Evolutionary conservation across 225 moss, liverwort and hornwort genomes (phyloP), one percentile per base, ranked within the genome.

Genomic region (Antitrichia curtipendula): DNA sequence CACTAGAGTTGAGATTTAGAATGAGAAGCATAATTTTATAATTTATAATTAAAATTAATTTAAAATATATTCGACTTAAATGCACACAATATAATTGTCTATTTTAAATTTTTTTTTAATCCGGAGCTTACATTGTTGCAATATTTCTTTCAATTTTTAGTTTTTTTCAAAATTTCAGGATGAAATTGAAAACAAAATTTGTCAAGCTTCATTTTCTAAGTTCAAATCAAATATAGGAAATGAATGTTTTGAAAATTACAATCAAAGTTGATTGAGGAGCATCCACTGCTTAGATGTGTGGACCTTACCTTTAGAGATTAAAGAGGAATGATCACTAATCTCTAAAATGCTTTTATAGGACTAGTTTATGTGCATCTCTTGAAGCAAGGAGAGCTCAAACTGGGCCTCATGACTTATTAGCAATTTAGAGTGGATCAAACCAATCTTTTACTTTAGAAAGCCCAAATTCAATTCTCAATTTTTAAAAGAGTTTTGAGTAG

Each of bases 381-480:
- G 8, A 52, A 34, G 8, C 3, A 50, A 34, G 1, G 12, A 50
- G 75, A 50, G 75, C 32, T 8, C 0, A 74, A 49, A 50, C 22
- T 34, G 8, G 4, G 2, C 5, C 4, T 49, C 4, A 74, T 5
- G 5, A 49, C 4, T 74, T 32, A 4, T 12, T 74, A 73, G 12
- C 12, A 49, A 19, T 74, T 49, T 32, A 12, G 5, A 12, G 7
- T 47, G 4, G 32, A 49, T 75, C 0, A 12, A 0, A 21, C 2
- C 0, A 0, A 75, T 13, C 0, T n/a, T n/a, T n/a, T n/a, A n/a
- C n/a, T n/a, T n/a, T n/a, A 22, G 8, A 34, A 28, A 21, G 2
- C 2, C 18, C 10, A 75, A 52, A 75, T 34, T 75, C 0, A 2
- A 21, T 50, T 75, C 0, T 4, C 8, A 8, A 34, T 34, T 32